Evolutionary conservation across 805 yeast genomes (phyloP), one percentile per base, ranked within the genome.

Genomic region (Candida ovalis): DNA sequence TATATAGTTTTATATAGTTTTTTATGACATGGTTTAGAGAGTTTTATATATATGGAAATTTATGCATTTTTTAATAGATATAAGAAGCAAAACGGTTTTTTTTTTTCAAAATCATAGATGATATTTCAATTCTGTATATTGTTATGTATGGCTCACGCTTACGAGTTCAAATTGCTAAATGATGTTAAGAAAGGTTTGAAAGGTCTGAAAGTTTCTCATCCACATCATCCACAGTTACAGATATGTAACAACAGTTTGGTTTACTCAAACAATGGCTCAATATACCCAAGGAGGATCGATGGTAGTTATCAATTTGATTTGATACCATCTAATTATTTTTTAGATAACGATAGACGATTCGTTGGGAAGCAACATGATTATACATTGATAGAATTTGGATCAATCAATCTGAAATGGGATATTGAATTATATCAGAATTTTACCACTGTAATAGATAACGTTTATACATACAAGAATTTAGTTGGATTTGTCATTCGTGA

Each of bases 401-500:
- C 47, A 4, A 38, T 56, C 15, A 36, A 47, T 18, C 30, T 44
- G 12, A n/a, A 35, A 3, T 61, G 64, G 64, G 54, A 56, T 38
- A 70, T 53, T 48, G 72, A 51, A 42, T 5, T 84, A 45, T 84
- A 76, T 68, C 70, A 77, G 52, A 78, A 95, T 59, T 91, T 89
- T 72, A 82, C 84, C 43, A 70, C 76, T 21, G 92, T 88, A 21
- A 80, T 90, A 44, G 96, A 90, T 67, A 71, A 78, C 49, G 76
- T 88, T 66, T 76, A 80, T 47, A 72, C 75, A 58, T 86, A 85
- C 71, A 62, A 80, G 30, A 88, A 88, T 68, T 76, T 88, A n/a
- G 72, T 91, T 56, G 97, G 97, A 0, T 88, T 85, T 75, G 87
- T 88, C 66, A 96, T 96, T 23, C 96, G 96, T 41, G 87, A 88